phyloP scores from a whole-genome alignment of 1,284 basidiomycete genomes.

The Cystobasidium sp. region DNA sequence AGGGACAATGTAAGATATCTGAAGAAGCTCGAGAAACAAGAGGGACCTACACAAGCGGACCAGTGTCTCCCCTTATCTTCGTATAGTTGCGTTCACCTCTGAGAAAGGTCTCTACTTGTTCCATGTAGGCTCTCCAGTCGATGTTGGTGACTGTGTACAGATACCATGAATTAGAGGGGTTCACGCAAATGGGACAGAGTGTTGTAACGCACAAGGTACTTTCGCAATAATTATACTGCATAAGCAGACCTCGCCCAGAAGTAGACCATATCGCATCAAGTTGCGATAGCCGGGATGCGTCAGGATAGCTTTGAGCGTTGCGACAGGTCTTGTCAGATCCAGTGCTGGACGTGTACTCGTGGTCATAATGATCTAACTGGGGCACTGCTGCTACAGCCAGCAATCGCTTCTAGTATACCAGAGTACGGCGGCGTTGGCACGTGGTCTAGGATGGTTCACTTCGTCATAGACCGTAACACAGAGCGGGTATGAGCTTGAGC shows the following conservation, averaged over 20 bases:
- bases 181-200: background rate
- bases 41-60: slow-evolving; percentile 59
- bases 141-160: slow-evolving; percentile 74
- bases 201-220: slow-evolving; percentile 4
- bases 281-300: slow-evolving; percentile 8
- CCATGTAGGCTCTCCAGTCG: slow-evolving; percentile 92
- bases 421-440: too few relatives aligned
- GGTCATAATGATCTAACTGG: too few relatives aligned
- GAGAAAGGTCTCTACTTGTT: slow-evolving; percentile 78
- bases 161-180: background rate
- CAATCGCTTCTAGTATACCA: too few relatives aligned
- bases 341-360: background rate
- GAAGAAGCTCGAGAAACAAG: slow-evolving; percentile 90
- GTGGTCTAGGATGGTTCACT: too few relatives aligned
- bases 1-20: background rate
- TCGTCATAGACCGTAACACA: too few relatives aligned
- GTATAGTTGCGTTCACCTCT: slow-evolving; percentile 85
- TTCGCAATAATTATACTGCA: slow-evolving; percentile 9
- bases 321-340: background rate
- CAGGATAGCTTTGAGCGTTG: background rate
- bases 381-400: too few relatives aligned
- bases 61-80: slow-evolving; percentile 85
- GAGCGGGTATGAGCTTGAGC: too few relatives aligned
- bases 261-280: slow-evolving; percentile 4
- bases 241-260: slow-evolving; percentile 1